A percentile compares a stretch with the other conserved stretches of the same genome.
phyloP scores from a whole-genome alignment of 768 basidiomycete species.

The Lactarius sanguifluus region DNA sequence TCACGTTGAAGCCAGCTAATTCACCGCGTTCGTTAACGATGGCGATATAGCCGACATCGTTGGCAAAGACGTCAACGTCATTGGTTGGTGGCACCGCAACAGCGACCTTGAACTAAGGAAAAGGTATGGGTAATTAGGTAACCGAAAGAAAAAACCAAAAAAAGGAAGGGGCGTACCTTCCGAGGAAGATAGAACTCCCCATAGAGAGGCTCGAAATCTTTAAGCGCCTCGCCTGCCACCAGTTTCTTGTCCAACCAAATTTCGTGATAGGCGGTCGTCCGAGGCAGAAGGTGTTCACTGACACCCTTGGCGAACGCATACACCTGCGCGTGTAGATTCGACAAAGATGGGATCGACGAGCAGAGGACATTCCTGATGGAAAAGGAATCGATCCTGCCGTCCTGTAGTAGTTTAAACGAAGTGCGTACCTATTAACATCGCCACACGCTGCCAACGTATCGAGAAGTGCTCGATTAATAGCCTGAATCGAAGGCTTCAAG shows the following conservation, averaged over 20 bases:
- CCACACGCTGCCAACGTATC: slow-evolving; percentile 98
- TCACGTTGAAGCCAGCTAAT: slow-evolving; percentile 90
- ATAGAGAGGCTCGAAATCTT: slow-evolving; percentile 96
- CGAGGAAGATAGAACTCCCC: slow-evolving; percentile 96
- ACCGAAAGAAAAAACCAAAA: slow-evolving; percentile 16
- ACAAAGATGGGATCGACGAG: slow-evolving; percentile 86
- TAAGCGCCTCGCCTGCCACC: slow-evolving; percentile 89
- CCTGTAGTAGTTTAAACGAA: neutral
- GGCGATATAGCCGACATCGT: slow-evolving; percentile 96
- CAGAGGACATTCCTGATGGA: slow-evolving; percentile 78
- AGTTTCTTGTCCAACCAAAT: slow-evolving; percentile 99
- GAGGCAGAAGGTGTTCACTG: slow-evolving; percentile 84
- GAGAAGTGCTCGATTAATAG: slow-evolving; percentile 84
- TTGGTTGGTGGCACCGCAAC: slow-evolving; percentile 96
- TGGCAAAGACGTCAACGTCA: slow-evolving; percentile 93
- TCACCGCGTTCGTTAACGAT: slow-evolving; percentile 75
- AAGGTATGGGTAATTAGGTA: slow-evolving; percentile 20
- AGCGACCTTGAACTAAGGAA: slow-evolving; percentile 87
- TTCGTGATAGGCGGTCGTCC: slow-evolving; percentile 94
- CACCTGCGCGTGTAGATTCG: slow-evolving; percentile 81
- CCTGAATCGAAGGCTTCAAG: slow-evolving; percentile 94
- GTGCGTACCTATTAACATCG: slow-evolving; percentile 84
- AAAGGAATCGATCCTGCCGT: slow-evolving; percentile 11
- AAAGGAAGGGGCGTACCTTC: slow-evolving; percentile 54
- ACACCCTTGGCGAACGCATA: slow-evolving; percentile 81